Conservation (phyloP, 2,329 filamentous ascomycete genomes). For the Phyllachora maydis region DNA sequence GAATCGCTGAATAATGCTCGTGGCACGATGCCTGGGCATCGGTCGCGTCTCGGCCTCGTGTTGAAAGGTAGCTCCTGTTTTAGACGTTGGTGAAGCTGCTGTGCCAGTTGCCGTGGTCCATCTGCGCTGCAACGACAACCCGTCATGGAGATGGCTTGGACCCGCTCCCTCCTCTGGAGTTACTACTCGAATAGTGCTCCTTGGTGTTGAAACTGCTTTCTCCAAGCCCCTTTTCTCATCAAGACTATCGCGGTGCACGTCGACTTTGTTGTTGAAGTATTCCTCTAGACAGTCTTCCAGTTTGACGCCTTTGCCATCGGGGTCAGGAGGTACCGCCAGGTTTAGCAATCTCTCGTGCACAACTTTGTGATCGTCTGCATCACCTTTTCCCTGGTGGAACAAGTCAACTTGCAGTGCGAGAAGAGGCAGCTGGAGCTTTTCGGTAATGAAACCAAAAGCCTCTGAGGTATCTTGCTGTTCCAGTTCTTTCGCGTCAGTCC, state of each 20-base stretch:
- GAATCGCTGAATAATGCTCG: constrained; percentile 40
- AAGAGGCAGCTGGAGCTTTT: constrained; percentile 68
- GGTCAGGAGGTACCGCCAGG: constrained; percentile 65
- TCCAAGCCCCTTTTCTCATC: constrained; percentile 26
- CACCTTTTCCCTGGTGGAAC: constrained; percentile 68
- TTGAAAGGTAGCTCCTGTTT: constrained; percentile 4
- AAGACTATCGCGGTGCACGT: constrained; percentile 56
- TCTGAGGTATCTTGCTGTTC: constrained; percentile 91
- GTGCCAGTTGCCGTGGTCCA: constrained; percentile 10
- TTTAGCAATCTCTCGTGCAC: constrained; percentile 82
- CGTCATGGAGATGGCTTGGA: constrained; percentile 4
- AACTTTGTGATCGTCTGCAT: constrained; percentile 81
- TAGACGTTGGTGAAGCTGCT: constrained; percentile 4
- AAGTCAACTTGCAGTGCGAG: constrained; percentile 86
- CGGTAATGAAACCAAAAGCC: constrained; percentile 87
- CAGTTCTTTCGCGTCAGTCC: constrained; percentile 58
- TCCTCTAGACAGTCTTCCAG: constrained; percentile 82
- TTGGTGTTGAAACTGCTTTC: constrained; percentile 7
- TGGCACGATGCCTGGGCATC: constrained; percentile 24
- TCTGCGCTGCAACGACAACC: constrained; percentile 11
- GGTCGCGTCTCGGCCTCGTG: constrained; percentile 11
- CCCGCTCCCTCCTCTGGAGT: constrained; percentile 7
- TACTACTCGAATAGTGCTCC: constrained; percentile 14
- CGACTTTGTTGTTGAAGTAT: constrained; percentile 88
- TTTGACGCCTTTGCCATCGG: constrained; percentile 49